A percentile compares a stretch with the other conserved stretches of the same genome.
These are phyloP conservation scores for Aspergillus carlsbadensis DNA, from an alignment of 495 filamentous ascomycete genomes.

Conservation along the genomic window DNA sequence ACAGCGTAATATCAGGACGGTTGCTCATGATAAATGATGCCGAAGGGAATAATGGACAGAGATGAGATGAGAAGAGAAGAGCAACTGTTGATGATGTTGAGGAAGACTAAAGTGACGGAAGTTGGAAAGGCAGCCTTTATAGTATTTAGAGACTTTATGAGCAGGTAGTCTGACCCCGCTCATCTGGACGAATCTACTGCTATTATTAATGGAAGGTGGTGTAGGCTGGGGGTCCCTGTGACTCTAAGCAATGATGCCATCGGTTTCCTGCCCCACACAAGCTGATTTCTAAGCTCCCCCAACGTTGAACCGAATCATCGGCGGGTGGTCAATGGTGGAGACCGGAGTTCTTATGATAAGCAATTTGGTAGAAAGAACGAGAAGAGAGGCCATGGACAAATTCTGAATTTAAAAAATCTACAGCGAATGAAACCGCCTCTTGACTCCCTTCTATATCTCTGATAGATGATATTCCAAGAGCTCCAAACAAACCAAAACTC, in stretches of 20 bases:
- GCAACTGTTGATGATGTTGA: background rate
- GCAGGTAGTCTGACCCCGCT: conserved; percentile 5
- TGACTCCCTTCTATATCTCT: background rate
- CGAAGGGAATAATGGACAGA: conserved; percentile 1
- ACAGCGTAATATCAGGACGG: conserved; percentile 47
- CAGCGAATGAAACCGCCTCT: conserved; percentile 3
- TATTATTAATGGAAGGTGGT: conserved; percentile 1
- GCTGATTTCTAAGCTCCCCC: conserved; percentile 19
- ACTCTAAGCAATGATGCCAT: conserved; percentile 9
- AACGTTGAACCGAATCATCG: background rate
- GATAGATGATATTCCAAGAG: background rate
- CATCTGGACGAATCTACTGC: background rate
- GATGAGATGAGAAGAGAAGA: background rate
- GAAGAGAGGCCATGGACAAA: background rate
- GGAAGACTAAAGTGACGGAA: background rate
- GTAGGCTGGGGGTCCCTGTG: background rate
- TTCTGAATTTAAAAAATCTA: conserved; percentile 4
- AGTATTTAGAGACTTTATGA: conserved; percentile 1
- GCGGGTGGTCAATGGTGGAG: too few relatives aligned
- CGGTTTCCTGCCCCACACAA: background rate
- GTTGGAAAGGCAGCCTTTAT: conserved; percentile 6
- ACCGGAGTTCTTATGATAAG: too few relatives aligned
- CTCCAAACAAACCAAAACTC: background rate
- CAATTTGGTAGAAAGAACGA: too few relatives aligned
- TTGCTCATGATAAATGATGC: conserved; percentile 23